Conservation (phyloP, 148 eudicot genomes). For the Arbutus unedo region DNA sequence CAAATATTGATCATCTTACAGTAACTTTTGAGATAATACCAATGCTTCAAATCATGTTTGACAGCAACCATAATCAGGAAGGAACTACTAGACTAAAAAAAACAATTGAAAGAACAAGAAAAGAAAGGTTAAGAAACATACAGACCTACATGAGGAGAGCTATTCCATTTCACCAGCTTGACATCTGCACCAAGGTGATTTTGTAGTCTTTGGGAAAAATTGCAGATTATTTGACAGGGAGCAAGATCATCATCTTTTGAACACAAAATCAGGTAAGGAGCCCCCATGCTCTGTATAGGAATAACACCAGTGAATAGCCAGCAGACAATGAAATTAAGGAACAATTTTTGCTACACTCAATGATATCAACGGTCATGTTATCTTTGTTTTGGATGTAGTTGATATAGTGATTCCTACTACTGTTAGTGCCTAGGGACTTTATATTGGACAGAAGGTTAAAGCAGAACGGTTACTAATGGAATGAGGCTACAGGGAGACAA, state of each 20-base stretch:
- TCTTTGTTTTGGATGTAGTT: too few relatives aligned
- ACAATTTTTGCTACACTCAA: slow-evolving; percentile 11
- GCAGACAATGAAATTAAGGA: slow-evolving; percentile 3
- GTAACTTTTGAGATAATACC: not conserved
- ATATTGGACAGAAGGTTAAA: too few relatives aligned
- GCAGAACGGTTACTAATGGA: too few relatives aligned
- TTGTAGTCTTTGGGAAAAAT: slow-evolving; percentile 59
- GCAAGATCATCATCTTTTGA: slow-evolving; percentile 93
- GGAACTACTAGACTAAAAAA: not conserved
- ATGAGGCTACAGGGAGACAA: too few relatives aligned
- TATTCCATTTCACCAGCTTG: slow-evolving; percentile 76
- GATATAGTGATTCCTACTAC: too few relatives aligned
- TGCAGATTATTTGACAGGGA: slow-evolving; percentile 58
- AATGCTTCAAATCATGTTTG: not conserved
- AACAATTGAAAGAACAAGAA: not conserved
- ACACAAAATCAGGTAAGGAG: slow-evolving; percentile 84
- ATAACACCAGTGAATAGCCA: not conserved
- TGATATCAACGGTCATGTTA: too few relatives aligned
- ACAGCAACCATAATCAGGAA: not conserved
- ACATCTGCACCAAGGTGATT: slow-evolving; percentile 84
- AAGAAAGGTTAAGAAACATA: slow-evolving; percentile 33
- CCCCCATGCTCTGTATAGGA: slow-evolving; percentile 58
- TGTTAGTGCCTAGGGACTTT: too few relatives aligned
- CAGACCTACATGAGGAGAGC: slow-evolving; percentile 91
- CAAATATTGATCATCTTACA: not conserved